Evolutionary conservation across 2,329 filamentous ascomycete genomes (phyloP), one percentile per base, ranked within the genome.

Genomic region (Niveomyces coronatus): DNA sequence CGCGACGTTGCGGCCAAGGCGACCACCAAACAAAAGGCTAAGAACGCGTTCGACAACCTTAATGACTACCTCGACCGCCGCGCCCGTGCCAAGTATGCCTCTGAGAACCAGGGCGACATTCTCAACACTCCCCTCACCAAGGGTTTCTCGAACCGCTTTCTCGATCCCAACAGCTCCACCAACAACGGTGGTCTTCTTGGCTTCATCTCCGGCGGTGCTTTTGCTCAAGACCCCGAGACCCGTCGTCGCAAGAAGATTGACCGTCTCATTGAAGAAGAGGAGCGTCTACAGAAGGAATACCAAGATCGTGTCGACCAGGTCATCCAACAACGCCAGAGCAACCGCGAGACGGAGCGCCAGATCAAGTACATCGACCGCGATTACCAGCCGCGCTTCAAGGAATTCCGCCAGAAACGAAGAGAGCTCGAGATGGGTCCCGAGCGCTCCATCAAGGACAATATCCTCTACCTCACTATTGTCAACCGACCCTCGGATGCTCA

Each of bases 111-210:
- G 23, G 37, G 37, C 9, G 41, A 43, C n/a, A 43, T 43, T 19
- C 37, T 43, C 37, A 43, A 35, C 24, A 43, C 41, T 4, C 41
- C 41, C 2, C 27, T 35, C 22, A 39, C 27, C 32, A 35, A 39
- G 4, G 47, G 48, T 17, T 55, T 55, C 40, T 51, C 46, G 33
- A 55, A 53, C 14, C 53, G 53, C 16, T 54, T 49, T 40, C 39
- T 24, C 26, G 51, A 55, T 14, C 14, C 50, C 17, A 38, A 52
- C 4, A 49, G 48, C 24, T 44, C 53, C 14, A 47, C 37, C 5
- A 49, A 45, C 35, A 46, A 43, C 29, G 37, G 37, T 18, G 41
- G 41, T 10, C 37, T 43, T 8, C 26, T 43, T 4, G 41, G 41
- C 28, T 36, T 43, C 27, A 37, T 43, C 29, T 39, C 41, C 9